Base-by-base conservation (phyloP, 192 early-diverging fungal genomes). In the Coemansia sp. region DNA sequence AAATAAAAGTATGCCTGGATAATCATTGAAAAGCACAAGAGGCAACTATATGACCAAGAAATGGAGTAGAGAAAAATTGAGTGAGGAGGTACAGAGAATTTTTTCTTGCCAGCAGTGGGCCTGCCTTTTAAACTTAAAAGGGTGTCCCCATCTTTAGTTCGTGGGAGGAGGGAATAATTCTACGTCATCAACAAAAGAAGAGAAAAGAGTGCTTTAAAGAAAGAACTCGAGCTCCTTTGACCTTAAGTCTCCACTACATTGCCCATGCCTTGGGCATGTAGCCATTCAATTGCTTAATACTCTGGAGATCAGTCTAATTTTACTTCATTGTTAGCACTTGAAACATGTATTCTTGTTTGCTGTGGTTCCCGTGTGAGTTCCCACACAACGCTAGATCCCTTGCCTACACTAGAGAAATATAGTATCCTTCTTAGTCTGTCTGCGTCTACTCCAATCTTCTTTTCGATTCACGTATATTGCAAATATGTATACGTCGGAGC, bases 21-120 rank as follows among this genome's bases (percentile, higher is more conserved):
- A 53, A 27, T 29, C 52, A 53, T 53, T 24, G 52, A 53, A 53
- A 53, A n/a, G 52, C 52, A 53, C 52, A 53, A 53, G 27, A 53
- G 4, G 41, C 47, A 27, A 53, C 9, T 53, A 16, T 1, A 29
- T 53, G 27, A 12, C 52, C 52, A 53, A 53, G 52, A 9, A 53
- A 29, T 27, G 22, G 52, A 16, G 20, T 53, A 24, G 24, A 27
- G 47, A 29, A 53, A 29, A 53, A 53, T 31, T 8, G 9, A 53
- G 24, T 27, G 50, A 27, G 29, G 24, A 53, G 6, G 24, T 22
- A 27, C 50, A 41, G 33, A 5, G 18, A 20, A 20, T 49, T 49
- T 49, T 53, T 24, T 29, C 22, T 53, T 53, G 50, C 18, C 13
- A 49, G 27, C 7, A 11, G 52, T 12, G 52, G 10, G 22, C 52